A percentile compares a stretch with the other conserved stretches of the same genome.
Conservation (phyloP, 345 rosid genomes). For the Salix koriyanagi region DNA sequence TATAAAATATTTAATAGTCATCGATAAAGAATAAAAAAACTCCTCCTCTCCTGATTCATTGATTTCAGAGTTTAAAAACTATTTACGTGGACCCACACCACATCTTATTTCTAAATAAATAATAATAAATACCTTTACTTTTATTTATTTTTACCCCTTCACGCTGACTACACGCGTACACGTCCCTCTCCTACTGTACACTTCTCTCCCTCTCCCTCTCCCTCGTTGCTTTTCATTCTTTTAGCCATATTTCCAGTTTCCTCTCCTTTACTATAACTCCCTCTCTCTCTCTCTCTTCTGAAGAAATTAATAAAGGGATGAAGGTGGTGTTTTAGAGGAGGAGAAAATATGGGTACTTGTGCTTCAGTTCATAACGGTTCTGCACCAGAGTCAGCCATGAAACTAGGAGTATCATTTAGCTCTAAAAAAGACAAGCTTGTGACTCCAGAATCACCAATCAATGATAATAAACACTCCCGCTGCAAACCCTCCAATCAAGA, state of each 20-base stretch:
- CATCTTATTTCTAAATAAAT: too few relatives aligned
- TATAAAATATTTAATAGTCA: too few relatives aligned
- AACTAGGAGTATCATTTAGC: slow-evolving; percentile 26
- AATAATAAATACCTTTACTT: too few relatives aligned
- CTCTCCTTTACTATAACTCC: slow-evolving; percentile 20
- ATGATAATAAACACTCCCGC: slow-evolving; percentile 18
- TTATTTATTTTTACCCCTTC: background rate
- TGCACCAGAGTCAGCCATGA: slow-evolving; percentile 32
- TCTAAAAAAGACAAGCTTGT: slow-evolving; percentile 27
- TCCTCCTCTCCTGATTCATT: background rate
- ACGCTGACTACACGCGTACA: background rate
- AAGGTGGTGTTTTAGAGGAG: background rate
- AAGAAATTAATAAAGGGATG: background rate
- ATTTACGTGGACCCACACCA: background rate
- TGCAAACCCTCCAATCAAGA: slow-evolving; percentile 12
- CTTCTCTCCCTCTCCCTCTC: slow-evolving; percentile 20
- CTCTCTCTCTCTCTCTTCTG: slow-evolving; percentile 4
- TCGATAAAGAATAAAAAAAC: too few relatives aligned
- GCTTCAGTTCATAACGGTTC: slow-evolving; percentile 31
- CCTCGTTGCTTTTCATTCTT: background rate
- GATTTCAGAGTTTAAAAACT: background rate
- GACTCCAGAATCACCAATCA: slow-evolving; percentile 44
- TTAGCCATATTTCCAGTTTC: slow-evolving; percentile 5
- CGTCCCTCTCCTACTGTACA: background rate
- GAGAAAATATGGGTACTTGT: slow-evolving; percentile 48